Conservation (phyloP, 768 basidiomycete species). For the Boletellus ananas region DNA sequence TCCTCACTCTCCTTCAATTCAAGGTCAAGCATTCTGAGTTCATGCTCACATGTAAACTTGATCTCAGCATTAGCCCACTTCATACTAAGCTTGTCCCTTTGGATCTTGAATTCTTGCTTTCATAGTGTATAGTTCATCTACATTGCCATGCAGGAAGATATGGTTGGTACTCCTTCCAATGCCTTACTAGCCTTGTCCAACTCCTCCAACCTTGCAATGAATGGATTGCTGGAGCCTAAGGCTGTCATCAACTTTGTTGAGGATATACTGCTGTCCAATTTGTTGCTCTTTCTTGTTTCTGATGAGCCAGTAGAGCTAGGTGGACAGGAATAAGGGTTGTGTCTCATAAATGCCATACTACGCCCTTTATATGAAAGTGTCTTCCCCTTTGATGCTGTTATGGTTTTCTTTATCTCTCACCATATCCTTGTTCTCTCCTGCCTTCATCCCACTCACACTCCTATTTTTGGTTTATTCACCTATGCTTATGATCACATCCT, state of each 20-base stretch:
- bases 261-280: neutral
- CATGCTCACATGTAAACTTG: neutral
- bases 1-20: neutral
- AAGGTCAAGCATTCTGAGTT: slow-evolving; percentile 2
- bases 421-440: no score
- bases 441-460: no score
- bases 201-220: neutral
- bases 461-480: no score
- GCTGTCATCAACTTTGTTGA: neutral
- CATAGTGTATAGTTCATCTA: neutral
- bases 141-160: neutral
- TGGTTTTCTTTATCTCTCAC: no score
- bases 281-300: neutral
- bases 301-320: no score
- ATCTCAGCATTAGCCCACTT: neutral
- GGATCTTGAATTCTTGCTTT: slow-evolving; percentile 1
- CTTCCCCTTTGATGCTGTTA: no score
- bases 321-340: no score
- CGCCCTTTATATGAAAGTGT: no score
- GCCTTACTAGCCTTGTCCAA: neutral
- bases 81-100: neutral
- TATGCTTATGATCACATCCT: no score
- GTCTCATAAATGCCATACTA: no score
- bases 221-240: neutral
- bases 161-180: neutral